Conservation (phyloP, 805 yeast species). For the Metschnikowia peoriensis region DNA sequence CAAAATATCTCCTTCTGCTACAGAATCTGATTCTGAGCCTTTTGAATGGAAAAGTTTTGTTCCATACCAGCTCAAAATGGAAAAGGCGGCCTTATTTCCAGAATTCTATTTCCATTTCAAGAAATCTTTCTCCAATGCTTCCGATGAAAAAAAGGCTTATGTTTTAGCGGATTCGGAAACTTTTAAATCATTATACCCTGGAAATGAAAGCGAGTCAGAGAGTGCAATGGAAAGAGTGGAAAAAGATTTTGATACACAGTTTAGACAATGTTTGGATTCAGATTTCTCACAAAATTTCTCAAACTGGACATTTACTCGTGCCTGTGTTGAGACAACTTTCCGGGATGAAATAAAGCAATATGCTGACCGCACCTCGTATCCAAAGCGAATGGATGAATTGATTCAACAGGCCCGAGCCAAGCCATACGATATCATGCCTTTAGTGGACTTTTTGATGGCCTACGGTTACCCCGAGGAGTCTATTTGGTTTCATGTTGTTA, state of each 20-base stretch:
- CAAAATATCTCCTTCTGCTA: background rate
- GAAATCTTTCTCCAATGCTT: background rate
- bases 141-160: background rate
- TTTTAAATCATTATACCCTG: background rate
- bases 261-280: background rate
- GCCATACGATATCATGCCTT: background rate
- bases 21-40: background rate
- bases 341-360: too few species aligned
- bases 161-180: background rate
- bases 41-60: background rate
- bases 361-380: background rate
- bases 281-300: background rate
- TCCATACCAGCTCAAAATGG: background rate
- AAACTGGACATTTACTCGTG: background rate
- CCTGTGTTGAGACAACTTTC: background rate
- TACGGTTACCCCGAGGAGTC: background rate
- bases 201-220: background rate
- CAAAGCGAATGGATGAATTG: background rate
- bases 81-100: background rate
- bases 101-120: conserved; percentile 3
- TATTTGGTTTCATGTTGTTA: background rate
- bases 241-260: background rate
- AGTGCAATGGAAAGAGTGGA: background rate
- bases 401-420: background rate
- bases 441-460: background rate